Conservation (phyloP, 2,329 filamentous ascomycete genomes). For the Monosporascus sp. region DNA sequence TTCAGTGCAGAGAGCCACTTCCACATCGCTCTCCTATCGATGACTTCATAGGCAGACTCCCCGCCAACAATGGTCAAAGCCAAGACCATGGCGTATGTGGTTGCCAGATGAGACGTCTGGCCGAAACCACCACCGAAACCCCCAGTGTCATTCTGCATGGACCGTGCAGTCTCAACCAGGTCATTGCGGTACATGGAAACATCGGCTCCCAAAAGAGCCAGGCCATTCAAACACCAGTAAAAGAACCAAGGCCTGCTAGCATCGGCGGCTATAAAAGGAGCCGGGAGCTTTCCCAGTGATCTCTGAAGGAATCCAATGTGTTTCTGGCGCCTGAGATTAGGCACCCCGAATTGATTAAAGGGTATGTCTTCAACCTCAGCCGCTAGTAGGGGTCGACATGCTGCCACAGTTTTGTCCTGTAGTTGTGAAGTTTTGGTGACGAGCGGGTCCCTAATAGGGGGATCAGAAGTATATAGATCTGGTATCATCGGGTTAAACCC, state of each 20-base stretch:
- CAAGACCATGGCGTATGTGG: conserved; percentile 80
- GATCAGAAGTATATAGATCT: conserved; percentile 51
- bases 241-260: conserved; percentile 89
- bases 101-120: conserved; percentile 82
- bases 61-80: conserved; percentile 75
- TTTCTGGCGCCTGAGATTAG: conserved; percentile 61
- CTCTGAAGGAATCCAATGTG: conserved; percentile 60
- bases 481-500: conserved; percentile 36
- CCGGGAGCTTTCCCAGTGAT: conserved; percentile 58
- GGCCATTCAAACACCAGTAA: conserved; percentile 81
- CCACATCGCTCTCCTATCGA: conserved; percentile 85
- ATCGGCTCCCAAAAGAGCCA: conserved; percentile 75
- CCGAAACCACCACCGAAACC: conserved; percentile 94
- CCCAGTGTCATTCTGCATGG: conserved; percentile 77
- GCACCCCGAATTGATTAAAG: conserved; percentile 69
- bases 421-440: conserved; percentile 61
- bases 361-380: conserved; percentile 42
- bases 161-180: conserved; percentile 68
- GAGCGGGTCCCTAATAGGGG: conserved; percentile 61
- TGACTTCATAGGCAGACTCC: conserved; percentile 64
- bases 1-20: conserved; percentile 84
- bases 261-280: conserved; percentile 69
- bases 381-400: conserved; percentile 66
- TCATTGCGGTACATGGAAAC: conserved; percentile 60
- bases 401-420: conserved; percentile 64